Conservation (phyloP, 352 stramenopile species). For the Globisporangium lucens region DNA sequence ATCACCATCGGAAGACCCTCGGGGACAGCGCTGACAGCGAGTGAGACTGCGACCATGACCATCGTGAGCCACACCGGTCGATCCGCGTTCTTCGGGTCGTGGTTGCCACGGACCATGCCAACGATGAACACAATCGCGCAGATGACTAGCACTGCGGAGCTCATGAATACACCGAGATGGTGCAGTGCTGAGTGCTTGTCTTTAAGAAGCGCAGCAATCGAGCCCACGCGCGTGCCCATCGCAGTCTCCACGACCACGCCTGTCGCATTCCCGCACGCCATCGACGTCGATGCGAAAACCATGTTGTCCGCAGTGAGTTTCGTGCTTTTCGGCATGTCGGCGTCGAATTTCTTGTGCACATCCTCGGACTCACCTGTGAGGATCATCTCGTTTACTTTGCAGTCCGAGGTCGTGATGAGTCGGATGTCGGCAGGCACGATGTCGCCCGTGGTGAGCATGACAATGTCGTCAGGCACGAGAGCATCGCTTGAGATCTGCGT, state of each 20-base stretch:
- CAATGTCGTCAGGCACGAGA: constrained; percentile 56
- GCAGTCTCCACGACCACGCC: constrained; percentile 41
- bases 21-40: constrained; percentile 41
- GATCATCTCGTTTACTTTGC: constrained; percentile 88
- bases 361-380: constrained; percentile 82
- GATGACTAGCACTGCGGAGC: constrained; percentile 77
- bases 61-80: constrained; percentile 86
- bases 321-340: constrained; percentile 19
- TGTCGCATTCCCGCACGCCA: constrained; percentile 42
- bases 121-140: constrained; percentile 86
- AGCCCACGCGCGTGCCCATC: constrained; percentile 42
- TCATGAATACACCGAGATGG: constrained; percentile 88
- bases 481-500: constrained; percentile 33
- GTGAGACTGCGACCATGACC: constrained; percentile 88
- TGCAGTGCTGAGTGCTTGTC: constrained; percentile 67
- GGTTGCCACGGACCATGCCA: constrained; percentile 48
- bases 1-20: constrained; percentile 39
- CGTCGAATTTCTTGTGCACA: constrained; percentile 25
- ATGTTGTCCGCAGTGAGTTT: constrained; percentile 71
- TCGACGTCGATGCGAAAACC: constrained; percentile 85
- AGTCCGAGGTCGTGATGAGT: constrained; percentile 63
- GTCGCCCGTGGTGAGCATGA: constrained; percentile 82
- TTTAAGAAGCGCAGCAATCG: constrained; percentile 40
- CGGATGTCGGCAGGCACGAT: constrained; percentile 86
- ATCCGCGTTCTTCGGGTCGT: constrained; percentile 55